Base-by-base conservation (phyloP, 1,284 basidiomycete genomes). In the Cryptococcus hybrid region DNA sequence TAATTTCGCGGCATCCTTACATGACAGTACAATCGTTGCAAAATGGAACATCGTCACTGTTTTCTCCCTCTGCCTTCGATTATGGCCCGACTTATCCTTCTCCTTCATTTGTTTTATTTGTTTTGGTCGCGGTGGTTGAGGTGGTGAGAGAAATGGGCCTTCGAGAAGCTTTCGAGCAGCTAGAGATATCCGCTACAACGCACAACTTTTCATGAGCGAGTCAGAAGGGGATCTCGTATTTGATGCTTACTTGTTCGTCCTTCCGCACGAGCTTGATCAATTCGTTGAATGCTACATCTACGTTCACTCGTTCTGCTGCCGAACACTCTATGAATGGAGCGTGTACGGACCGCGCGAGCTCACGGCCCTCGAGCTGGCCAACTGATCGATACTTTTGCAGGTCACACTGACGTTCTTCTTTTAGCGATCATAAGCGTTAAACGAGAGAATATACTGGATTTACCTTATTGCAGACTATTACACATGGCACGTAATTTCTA, bases 301-400 rank as follows among this genome's bases (percentile, higher is more conserved):
- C 82, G 61, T 83, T 84, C 61, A 83, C 76, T 8, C 82, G 74
- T 54, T 82, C 80, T 67, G 80, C 82, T 36, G 82, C 82, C 54
- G 81, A 82, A 15, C 82, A 82, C 68, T 84, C 82, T 59, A 83
- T 82, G 61, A 83, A 83, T 15, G 76, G 78, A 57, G 81, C 82
- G 3, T 73, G 75, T 58, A 83, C 76, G 47, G 77, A 75, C 57
- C 76, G 76, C 0, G 82, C 82, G 59, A 83, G 64, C 44, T 80
- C 79, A 36, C 79, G 69, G 2, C 82, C 82, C 75, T 83, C 82
- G 61, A 68, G 36, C 43, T 67, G 65, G 5, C 78, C 77, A 1
- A 84, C 82, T 59, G 80, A 75, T 18, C 83, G 69, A 61, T 81
- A 77, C 60, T 76, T 75, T 47, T 80, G 80, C 44, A 83, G 65